phyloP scores from a whole-genome alignment of 2,329 filamentous ascomycete genomes.

The Diaporthe sp. region DNA sequence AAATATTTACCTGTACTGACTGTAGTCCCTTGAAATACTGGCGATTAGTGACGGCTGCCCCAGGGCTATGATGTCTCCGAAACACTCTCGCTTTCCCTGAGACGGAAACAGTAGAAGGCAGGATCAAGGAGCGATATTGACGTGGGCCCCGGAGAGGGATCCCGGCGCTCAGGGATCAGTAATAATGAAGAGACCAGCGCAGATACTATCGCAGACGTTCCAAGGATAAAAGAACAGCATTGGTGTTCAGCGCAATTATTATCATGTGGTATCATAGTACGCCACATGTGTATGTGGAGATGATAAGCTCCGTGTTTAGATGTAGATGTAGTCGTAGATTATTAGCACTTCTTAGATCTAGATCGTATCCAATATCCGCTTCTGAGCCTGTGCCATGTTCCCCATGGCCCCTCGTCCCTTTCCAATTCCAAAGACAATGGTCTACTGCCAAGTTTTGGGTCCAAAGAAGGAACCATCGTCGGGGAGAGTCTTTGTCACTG shows the following conservation, averaged over 20 bases:
- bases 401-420: no score
- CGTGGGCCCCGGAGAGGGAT: background rate
- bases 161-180: background rate
- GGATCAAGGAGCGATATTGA: background rate
- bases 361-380: background rate
- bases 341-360: background rate
- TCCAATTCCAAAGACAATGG: no score
- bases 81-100: background rate
- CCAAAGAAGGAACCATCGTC: conserved; percentile 49
- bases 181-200: background rate
- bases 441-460: conserved; percentile 46
- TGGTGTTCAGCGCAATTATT: background rate
- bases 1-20: background rate
- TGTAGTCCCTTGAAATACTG: no score
- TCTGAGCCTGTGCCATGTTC: background rate
- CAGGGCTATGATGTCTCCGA: background rate
- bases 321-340: background rate
- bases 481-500: conserved; percentile 49
- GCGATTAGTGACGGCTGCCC: background rate
- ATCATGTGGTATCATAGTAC: background rate
- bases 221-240: background rate
- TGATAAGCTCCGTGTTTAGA: background rate
- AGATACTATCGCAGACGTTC: background rate
- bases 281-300: background rate
- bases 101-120: background rate